phyloP scores from a whole-genome alignment of 2,329 filamentous ascomycete species.

The Trichoderma cornu-damae region DNA sequence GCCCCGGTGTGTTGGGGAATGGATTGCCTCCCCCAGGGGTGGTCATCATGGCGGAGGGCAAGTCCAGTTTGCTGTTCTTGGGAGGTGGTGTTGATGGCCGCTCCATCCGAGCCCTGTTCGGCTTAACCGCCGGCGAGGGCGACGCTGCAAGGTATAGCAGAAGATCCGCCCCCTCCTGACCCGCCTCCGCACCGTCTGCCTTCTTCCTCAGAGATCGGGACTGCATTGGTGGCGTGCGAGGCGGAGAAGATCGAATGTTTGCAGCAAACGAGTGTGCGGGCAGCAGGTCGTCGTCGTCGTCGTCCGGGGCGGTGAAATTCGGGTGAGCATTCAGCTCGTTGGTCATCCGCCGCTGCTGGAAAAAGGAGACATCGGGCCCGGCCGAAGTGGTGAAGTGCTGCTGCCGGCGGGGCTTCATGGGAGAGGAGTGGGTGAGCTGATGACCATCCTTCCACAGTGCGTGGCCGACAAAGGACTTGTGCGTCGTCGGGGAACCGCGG shows the following conservation, averaged over 20 bases:
- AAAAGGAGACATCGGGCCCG: constrained; percentile 72
- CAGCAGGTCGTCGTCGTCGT: constrained; percentile 79
- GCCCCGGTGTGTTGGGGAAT: constrained; percentile 72
- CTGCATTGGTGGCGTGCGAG: constrained; percentile 71
- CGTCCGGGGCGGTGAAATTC: constrained; percentile 59
- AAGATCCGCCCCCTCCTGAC: constrained; percentile 76
- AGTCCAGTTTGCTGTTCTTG: constrained; percentile 59
- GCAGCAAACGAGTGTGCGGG: constrained; percentile 68
- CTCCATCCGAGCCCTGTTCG: constrained; percentile 49
- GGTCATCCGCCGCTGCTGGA: constrained; percentile 63
- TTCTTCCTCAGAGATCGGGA: constrained; percentile 46
- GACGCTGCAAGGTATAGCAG: constrained; percentile 84
- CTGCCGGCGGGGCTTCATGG: constrained; percentile 70
- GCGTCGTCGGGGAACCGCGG: constrained; percentile 55
- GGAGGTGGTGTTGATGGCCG: constrained; percentile 73
- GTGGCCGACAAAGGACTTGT: constrained; percentile 53
- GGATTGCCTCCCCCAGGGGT: constrained; percentile 68
- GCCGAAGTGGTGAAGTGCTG: constrained; percentile 68
- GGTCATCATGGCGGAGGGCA: constrained; percentile 84
- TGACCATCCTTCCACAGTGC: constrained; percentile 68
- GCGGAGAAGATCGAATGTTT: constrained; percentile 70
- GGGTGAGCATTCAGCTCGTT: constrained; percentile 53
- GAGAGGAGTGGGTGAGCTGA: constrained; percentile 78
- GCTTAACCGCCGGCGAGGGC: constrained; percentile 71
- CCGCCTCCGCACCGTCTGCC: constrained; percentile 47